Evolutionary conservation across 768 basidiomycete species (phyloP).

Genomic region (Lentinus tigrinus): DNA sequence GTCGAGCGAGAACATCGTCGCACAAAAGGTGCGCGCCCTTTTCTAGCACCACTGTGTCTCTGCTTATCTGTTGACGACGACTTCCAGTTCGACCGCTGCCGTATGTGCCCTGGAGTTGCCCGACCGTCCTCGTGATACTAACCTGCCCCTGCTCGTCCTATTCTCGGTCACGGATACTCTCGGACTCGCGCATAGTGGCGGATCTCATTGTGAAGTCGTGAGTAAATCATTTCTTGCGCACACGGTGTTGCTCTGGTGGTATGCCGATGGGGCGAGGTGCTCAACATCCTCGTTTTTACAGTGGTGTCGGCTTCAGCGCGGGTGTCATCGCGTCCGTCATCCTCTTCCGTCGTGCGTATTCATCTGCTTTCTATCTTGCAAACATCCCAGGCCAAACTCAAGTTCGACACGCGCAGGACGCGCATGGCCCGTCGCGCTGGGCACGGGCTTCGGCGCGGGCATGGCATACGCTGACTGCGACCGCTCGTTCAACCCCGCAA

Average conservation of each 20-base stretch:
- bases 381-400: background rate
- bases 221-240: conserved; percentile 27
- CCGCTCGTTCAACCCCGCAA: conserved; percentile 87
- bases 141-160: background rate
- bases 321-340: conserved; percentile 89
- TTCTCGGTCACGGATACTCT: background rate
- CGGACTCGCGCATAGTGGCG: conserved; percentile 46
- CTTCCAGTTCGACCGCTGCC: conserved; percentile 77
- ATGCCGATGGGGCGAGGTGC: background rate
- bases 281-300: conserved; percentile 29
- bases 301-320: conserved; percentile 85
- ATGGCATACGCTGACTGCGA: conserved; percentile 91
- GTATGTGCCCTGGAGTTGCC: conserved; percentile 45
- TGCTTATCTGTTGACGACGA: background rate
- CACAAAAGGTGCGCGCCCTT: conserved; percentile 67
- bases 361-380: background rate
- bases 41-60: background rate
- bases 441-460: conserved; percentile 85
- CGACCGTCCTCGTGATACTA: background rate
- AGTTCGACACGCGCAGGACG: conserved; percentile 54
- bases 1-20: conserved; percentile 87
- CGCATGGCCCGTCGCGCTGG: conserved; percentile 86
- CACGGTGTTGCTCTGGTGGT: background rate
- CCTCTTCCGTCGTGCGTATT: conserved; percentile 81
- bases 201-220: conserved; percentile 87